These are phyloP conservation scores for Volvox carteri DNA, from an alignment of 163 green algal species.

Conservation along the genomic window DNA sequence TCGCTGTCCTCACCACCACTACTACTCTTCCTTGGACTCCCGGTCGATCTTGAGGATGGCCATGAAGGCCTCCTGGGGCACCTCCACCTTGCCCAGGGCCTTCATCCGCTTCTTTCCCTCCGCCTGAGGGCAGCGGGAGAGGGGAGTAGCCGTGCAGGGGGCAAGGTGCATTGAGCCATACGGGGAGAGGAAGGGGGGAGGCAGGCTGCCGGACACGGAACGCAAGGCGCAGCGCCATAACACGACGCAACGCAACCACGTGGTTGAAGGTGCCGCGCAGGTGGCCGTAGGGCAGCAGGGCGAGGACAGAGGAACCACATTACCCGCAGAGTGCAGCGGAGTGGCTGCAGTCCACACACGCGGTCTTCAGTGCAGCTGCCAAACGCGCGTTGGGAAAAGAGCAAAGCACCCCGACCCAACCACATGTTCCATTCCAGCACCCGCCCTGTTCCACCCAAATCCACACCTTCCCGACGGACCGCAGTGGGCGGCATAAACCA, in stretches of 20 bases:
- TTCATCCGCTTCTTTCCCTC: constrained; percentile 99
- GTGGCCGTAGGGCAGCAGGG: no score
- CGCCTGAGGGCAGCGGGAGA: constrained; percentile 62
- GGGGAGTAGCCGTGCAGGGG: not conserved
- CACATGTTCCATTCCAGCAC: no score
- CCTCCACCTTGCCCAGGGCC: constrained; percentile 93
- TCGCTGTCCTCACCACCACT: no score
- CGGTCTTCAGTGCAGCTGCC: no score
- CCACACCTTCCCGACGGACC: not conserved
- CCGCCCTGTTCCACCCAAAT: not conserved
- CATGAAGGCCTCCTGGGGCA: constrained; percentile 96
- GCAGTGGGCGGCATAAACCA: not conserved
- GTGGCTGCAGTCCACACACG: no score
- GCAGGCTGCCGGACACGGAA: no score
- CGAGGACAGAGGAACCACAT: no score
- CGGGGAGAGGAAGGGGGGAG: not conserved
- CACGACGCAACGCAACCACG: not conserved
- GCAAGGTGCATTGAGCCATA: not conserved
- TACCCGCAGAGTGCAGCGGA: no score
- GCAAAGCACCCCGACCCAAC: no score
- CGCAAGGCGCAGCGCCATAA: no score
- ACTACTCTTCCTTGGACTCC: constrained; percentile 37
- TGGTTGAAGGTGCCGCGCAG: not conserved
- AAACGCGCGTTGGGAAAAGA: no score
- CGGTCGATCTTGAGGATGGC: constrained; percentile 81